Conservation (phyloP, 2,329 filamentous ascomycete genomes). For the Orbilia javanica region DNA sequence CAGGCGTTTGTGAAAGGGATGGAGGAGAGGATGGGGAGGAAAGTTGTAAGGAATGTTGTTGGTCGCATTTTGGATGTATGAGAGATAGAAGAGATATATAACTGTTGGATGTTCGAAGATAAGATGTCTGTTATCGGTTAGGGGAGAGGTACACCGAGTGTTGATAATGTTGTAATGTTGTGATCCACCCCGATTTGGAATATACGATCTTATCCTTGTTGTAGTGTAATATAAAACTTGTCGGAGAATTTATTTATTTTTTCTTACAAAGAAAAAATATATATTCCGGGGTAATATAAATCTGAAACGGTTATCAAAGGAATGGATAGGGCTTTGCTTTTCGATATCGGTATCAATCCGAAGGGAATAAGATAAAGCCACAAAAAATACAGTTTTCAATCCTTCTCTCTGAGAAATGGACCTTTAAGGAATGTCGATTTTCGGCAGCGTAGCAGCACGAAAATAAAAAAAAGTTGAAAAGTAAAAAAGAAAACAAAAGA, state of each 20-base stretch:
- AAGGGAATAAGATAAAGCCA: neutral
- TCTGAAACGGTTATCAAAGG: constrained; percentile 30
- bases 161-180: constrained; percentile 22
- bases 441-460: constrained; percentile 33
- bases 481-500: neutral
- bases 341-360: constrained; percentile 19
- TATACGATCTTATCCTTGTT: constrained; percentile 10
- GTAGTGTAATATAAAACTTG: constrained; percentile 1
- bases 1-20: constrained; percentile 42
- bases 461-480: neutral
- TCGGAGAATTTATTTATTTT: neutral
- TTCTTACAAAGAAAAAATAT: constrained; percentile 52
- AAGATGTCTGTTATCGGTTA: neutral
- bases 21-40: constrained; percentile 31
- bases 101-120: neutral
- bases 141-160: neutral
- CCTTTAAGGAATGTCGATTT: constrained; percentile 46
- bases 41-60: constrained; percentile 4
- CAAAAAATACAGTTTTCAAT: constrained; percentile 12
- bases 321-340: constrained; percentile 34
- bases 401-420: constrained; percentile 38
- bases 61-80: constrained; percentile 22
- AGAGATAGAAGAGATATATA: no score
- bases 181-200: constrained; percentile 18
- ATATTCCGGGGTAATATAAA: neutral